A percentile compares a stretch with the other conserved stretches of the same genome.
Evolutionary conservation across 108 stramenopile species (phyloP).

Genomic region (Cyclotella kingstonii): DNA sequence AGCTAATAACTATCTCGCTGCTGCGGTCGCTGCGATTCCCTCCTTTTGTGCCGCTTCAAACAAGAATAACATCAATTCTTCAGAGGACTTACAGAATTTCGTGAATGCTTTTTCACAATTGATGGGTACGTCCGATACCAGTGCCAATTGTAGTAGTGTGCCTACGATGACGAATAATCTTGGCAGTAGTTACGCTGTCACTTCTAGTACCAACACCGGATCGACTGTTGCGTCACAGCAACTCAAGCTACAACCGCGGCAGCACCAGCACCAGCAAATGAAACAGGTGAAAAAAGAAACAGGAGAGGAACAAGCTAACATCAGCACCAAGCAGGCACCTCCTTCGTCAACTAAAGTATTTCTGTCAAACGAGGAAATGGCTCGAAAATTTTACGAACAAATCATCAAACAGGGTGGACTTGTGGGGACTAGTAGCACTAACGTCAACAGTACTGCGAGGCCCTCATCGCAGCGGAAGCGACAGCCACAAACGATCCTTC

Average conservation of each 20-base stretch:
- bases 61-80: background rate
- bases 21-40: no score
- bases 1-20: no score
- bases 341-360: background rate
- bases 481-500: slow-evolving; percentile 8
- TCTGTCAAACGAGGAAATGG: slow-evolving; percentile 6
- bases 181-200: no score
- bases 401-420: background rate
- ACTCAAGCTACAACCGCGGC: background rate
- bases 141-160: background rate
- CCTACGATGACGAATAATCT: no score
- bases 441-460: background rate
- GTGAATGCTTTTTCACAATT: slow-evolving; percentile 2
- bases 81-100: slow-evolving; percentile 13
- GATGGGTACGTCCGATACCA: background rate
- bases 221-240: no score
- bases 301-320: background rate
- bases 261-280: background rate
- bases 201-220: no score
- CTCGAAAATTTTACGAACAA: slow-evolving; percentile 12
- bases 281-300: background rate
- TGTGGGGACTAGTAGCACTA: background rate
- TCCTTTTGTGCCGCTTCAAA: background rate
- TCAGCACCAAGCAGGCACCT: background rate
- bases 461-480: background rate